Conservation (phyloP, 2,329 filamentous ascomycete species). For the Neoscytalidium dimidiatum region DNA sequence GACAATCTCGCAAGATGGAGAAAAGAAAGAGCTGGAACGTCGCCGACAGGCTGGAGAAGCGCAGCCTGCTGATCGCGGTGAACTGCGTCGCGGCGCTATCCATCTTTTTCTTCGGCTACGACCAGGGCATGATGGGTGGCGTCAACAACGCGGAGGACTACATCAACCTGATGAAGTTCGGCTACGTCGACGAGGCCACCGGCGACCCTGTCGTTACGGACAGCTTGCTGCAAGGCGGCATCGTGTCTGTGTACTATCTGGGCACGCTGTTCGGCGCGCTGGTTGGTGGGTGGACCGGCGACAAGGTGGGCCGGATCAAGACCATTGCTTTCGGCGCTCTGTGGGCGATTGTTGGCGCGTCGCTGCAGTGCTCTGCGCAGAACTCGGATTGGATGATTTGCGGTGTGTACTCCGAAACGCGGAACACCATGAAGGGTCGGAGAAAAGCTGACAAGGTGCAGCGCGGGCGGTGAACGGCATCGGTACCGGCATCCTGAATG, state of each 20-base stretch:
- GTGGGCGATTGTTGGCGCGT: constrained; percentile 52
- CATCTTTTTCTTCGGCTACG: constrained; percentile 37
- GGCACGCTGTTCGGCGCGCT: constrained; percentile 32
- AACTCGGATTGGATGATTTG: constrained; percentile 72
- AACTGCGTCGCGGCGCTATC: constrained; percentile 34
- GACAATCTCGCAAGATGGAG: not conserved
- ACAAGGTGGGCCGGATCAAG: constrained; percentile 31
- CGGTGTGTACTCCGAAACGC: constrained; percentile 42
- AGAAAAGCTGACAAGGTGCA: constrained; percentile 21
- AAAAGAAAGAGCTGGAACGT: constrained; percentile 1
- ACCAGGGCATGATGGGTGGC: constrained; percentile 37
- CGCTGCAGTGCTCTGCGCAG: constrained; percentile 65
- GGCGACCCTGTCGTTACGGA: constrained; percentile 28
- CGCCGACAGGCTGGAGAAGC: constrained; percentile 28
- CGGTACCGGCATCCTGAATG: constrained; percentile 70
- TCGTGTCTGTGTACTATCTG: constrained; percentile 35
- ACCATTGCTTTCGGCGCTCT: constrained; percentile 31
- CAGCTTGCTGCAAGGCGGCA: constrained; percentile 34
- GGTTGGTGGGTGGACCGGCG: constrained; percentile 29
- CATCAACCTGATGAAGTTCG: constrained; percentile 33
- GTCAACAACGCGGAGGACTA: constrained; percentile 36
- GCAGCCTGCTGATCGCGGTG: constrained; percentile 31
- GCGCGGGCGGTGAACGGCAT: constrained; percentile 64
- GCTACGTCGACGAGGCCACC: constrained; percentile 29
- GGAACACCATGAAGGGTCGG: not conserved